Conservation (phyloP, 2,329 filamentous ascomycete species). For the Sphaerulina vaccinii region DNA sequence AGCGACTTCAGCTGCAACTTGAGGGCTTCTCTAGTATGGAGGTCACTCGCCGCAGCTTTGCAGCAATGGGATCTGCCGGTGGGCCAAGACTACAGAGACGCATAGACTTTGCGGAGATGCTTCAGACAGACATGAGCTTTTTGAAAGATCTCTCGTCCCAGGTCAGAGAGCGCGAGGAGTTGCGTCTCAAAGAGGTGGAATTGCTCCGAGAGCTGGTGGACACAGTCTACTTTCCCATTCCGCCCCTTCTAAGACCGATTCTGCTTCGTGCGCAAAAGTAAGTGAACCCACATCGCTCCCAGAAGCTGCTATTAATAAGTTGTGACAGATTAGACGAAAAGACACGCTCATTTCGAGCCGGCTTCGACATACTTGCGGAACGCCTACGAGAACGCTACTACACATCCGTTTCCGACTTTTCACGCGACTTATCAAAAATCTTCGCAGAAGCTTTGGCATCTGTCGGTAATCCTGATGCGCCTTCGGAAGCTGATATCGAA, state of each 20-base stretch:
- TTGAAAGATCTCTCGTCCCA: slow-evolving; percentile 68
- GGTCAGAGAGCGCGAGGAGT: slow-evolving; percentile 71
- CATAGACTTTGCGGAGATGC: slow-evolving; percentile 79
- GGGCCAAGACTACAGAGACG: slow-evolving; percentile 73
- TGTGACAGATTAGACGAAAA: slow-evolving; percentile 60
- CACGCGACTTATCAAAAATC: slow-evolving; percentile 56
- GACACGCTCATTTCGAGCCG: slow-evolving; percentile 52
- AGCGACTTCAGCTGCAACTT: slow-evolving; percentile 89
- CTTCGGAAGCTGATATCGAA: slow-evolving; percentile 24
- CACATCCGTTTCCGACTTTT: slow-evolving; percentile 61
- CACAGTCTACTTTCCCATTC: slow-evolving; percentile 86
- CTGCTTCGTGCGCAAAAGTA: slow-evolving; percentile 78
- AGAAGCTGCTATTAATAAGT: slow-evolving; percentile 39
- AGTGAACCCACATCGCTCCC: slow-evolving; percentile 44
- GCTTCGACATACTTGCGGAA: slow-evolving; percentile 52
- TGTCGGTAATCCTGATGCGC: slow-evolving; percentile 28
- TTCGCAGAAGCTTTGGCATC: slow-evolving; percentile 54
- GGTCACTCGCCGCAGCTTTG: slow-evolving; percentile 90
- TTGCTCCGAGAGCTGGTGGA: slow-evolving; percentile 79
- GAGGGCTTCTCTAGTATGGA: slow-evolving; percentile 98
- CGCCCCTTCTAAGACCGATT: slow-evolving; percentile 71
- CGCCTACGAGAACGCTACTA: slow-evolving; percentile 59
- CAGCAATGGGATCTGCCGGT: slow-evolving; percentile 86
- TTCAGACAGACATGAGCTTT: slow-evolving; percentile 74
- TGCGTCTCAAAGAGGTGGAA: slow-evolving; percentile 74